Evolutionary conservation across 345 rosid genomes (phyloP).

Genomic region (Brassica napus): Da-Ae NC_063439.1:3560501-3561000

Average conservation of each 20-base stretch:
- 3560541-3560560: slow-evolving; percentile 91
- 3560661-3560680: slow-evolving; percentile 66
- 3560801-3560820: slow-evolving; percentile 4
- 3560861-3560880: slow-evolving; percentile 77
- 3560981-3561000: slow-evolving; percentile 67
- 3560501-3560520: slow-evolving; percentile 82
- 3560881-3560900: slow-evolving; percentile 72
- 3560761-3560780: slow-evolving; percentile 71
- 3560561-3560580: slow-evolving; percentile 23
- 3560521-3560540: slow-evolving; percentile 85
- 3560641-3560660: slow-evolving; percentile 78
- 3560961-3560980: slow-evolving; percentile 86
- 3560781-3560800: slow-evolving; percentile 5
- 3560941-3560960: slow-evolving; percentile 92
- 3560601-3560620: slow-evolving; percentile 15
- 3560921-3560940: slow-evolving; percentile 87
- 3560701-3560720: slow-evolving; percentile 88
- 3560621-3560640: slow-evolving; percentile 16
- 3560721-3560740: slow-evolving; percentile 91
- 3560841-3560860: slow-evolving; percentile 19
- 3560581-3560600: slow-evolving; percentile 12
- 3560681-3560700: slow-evolving; percentile 71
- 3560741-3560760: slow-evolving; percentile 82
- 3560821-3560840: background rate
- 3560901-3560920: slow-evolving; percentile 77